Evolutionary conservation across 2,329 filamentous ascomycete species (phyloP).

Genomic region (Cryphonectria naterciae): DNA sequence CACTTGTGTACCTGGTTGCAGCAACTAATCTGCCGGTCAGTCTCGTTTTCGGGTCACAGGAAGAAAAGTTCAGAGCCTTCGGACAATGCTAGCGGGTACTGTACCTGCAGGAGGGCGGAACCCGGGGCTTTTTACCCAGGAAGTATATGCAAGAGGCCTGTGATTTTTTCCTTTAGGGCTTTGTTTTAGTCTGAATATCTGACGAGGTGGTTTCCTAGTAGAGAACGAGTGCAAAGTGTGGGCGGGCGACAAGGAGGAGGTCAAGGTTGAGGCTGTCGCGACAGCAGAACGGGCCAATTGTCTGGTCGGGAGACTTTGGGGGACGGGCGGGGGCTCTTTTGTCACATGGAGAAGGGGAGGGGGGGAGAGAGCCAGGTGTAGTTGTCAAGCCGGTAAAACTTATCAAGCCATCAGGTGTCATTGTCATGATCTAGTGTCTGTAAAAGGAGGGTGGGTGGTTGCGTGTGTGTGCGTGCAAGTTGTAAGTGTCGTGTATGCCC

Average conservation of each 20-base stretch:
- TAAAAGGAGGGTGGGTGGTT: not conserved
- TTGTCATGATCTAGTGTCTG: not conserved
- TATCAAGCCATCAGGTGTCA: not conserved
- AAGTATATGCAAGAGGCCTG: not conserved
- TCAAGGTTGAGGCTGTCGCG: conserved; percentile 2
- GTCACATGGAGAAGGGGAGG: not conserved
- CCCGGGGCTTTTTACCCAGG: not conserved
- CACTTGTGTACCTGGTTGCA: not conserved
- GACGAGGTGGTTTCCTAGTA: conserved; percentile 2
- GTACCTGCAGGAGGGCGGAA: conserved; percentile 5
- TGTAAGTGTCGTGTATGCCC: not conserved
- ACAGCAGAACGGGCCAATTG: not conserved
- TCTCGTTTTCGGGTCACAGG: not conserved
- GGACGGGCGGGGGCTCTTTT: not conserved
- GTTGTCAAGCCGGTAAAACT: not conserved
- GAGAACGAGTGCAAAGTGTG: not conserved
- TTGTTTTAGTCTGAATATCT: not conserved
- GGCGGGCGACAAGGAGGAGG: not conserved
- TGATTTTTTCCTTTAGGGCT: not conserved
- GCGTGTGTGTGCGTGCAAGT: no score
- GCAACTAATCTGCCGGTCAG: not conserved
- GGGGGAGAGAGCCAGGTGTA: not conserved
- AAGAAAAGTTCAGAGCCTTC: not conserved
- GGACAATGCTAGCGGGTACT: conserved; percentile 1
- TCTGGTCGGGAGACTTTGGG: not conserved